phyloP scores from a whole-genome alignment of 106 monocot genomes.

The Apostasia shenzhenica region DNA sequence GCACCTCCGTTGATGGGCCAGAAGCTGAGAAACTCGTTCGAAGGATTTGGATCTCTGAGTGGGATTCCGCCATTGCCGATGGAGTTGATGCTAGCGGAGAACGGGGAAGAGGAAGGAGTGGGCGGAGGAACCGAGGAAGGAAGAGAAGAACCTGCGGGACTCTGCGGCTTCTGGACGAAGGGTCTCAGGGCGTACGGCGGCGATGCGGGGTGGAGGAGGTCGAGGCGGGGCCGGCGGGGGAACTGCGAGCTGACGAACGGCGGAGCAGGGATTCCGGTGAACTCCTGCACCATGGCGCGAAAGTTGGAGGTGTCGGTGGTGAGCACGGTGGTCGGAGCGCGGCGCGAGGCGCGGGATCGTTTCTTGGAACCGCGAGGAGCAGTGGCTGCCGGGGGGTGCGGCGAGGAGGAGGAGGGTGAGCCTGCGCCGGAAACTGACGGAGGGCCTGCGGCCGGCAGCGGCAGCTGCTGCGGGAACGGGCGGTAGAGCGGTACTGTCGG shows the following conservation, averaged over 20 bases:
- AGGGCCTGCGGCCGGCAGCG: not conserved
- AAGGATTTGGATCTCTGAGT: too few relatives aligned
- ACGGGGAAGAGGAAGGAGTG: not conserved
- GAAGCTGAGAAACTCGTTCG: not conserved
- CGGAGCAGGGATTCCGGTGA: constrained; percentile 48
- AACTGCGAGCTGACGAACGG: constrained; percentile 26
- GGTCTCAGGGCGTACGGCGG: not conserved
- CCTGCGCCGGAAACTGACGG: not conserved
- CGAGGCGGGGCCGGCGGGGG: constrained; percentile 20
- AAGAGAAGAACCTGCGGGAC: not conserved
- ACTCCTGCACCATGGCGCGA: constrained; percentile 74
- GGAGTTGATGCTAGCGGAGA: not conserved
- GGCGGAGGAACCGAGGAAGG: not conserved
- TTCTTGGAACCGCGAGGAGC: constrained; percentile 30
- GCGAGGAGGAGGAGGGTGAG: not conserved
- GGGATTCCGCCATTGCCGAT: not conserved
- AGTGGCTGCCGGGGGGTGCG: not conserved
- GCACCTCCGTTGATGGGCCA: not conserved
- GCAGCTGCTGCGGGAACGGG: not conserved
- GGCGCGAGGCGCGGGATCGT: constrained; percentile 39
- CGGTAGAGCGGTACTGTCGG: not conserved
- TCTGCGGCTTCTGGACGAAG: not conserved
- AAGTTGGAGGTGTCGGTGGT: constrained; percentile 62
- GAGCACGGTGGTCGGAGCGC: constrained; percentile 54
- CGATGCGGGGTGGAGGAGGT: constrained; percentile 19